Conservation (phyloP, 257 asterid genomes). For the Avicennia marina region DNA sequence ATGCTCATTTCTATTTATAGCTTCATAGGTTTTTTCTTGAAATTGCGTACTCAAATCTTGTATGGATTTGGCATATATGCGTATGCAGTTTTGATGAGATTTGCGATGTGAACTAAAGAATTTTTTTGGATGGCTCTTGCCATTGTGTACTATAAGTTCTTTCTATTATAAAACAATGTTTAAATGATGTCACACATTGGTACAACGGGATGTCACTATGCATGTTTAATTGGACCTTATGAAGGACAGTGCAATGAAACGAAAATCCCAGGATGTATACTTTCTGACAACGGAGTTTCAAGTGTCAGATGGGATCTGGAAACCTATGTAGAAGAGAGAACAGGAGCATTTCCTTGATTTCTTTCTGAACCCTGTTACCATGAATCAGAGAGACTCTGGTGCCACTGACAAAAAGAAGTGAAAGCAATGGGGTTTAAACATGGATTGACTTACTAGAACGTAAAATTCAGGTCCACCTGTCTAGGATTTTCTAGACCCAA, state of each 20-base stretch:
- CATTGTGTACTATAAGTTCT: conserved; percentile 15
- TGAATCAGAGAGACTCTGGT: neutral
- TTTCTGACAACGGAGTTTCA: neutral
- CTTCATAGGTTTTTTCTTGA: neutral
- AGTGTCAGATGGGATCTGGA: too few species aligned
- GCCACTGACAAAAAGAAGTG: neutral
- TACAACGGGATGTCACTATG: too few species aligned
- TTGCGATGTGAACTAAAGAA: conserved; percentile 9
- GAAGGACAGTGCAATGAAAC: too few species aligned
- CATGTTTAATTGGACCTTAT: too few species aligned
- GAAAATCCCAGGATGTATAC: too few species aligned
- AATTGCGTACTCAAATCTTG: conserved; percentile 1
- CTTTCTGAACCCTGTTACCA: neutral
- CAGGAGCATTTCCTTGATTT: neutral
- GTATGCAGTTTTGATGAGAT: conserved; percentile 20
- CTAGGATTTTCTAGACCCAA: too few species aligned
- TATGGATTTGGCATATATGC: neutral
- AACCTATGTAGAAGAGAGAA: neutral
- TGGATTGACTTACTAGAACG: neutral
- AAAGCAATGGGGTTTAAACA: neutral
- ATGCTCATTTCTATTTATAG: neutral
- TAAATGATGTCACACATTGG: too few species aligned
- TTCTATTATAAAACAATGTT: neutral
- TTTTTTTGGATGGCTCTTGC: conserved; percentile 12
- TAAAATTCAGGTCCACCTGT: too few species aligned